Percentiles rank a stretch among this genome's conserved stretches.
Conservation (phyloP, 306 rosid genomes). For the Gillenia trifoliata region DNA sequence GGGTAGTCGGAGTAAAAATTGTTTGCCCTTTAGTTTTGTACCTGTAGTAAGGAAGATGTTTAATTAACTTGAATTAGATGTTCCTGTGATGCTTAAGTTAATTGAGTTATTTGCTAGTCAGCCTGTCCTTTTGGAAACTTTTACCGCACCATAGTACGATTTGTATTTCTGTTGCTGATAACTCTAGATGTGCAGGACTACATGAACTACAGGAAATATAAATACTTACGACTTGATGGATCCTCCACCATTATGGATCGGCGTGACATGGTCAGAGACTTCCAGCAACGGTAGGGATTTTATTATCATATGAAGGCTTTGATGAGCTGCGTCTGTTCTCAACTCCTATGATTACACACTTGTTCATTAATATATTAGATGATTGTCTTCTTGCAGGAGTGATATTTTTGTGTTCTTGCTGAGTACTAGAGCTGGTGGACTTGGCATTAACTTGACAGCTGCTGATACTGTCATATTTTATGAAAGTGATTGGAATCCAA, state of each 20-base stretch:
- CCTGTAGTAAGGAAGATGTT: neutral
- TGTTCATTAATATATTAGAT: neutral
- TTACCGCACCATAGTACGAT: neutral
- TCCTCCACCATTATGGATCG: constrained; percentile 95
- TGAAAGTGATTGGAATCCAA: constrained; percentile 99
- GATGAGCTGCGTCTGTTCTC: neutral
- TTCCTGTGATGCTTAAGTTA: neutral
- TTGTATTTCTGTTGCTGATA: neutral
- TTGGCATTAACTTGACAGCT: constrained; percentile 98
- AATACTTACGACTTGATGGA: constrained; percentile 92
- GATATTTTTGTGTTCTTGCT: constrained; percentile 93
- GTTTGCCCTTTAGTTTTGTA: neutral
- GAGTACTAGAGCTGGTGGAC: constrained; percentile 99
- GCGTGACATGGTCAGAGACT: constrained; percentile 96
- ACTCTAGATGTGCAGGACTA: constrained; percentile 64
- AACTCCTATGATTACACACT: neutral
- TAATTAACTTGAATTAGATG: neutral
- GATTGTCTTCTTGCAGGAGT: constrained; percentile 47
- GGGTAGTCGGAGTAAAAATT: neutral
- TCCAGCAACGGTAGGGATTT: constrained; percentile 73
- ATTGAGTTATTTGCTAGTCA: neutral
- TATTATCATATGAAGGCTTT: neutral
- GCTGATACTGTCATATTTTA: constrained; percentile 98
- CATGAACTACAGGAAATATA: constrained; percentile 95
- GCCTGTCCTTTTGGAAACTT: neutral